These are phyloP conservation scores for Ophiostoma tasmaniense DNA, from an alignment of 2,329 filamentous ascomycete species.

Conservation along the genomic window DNA sequence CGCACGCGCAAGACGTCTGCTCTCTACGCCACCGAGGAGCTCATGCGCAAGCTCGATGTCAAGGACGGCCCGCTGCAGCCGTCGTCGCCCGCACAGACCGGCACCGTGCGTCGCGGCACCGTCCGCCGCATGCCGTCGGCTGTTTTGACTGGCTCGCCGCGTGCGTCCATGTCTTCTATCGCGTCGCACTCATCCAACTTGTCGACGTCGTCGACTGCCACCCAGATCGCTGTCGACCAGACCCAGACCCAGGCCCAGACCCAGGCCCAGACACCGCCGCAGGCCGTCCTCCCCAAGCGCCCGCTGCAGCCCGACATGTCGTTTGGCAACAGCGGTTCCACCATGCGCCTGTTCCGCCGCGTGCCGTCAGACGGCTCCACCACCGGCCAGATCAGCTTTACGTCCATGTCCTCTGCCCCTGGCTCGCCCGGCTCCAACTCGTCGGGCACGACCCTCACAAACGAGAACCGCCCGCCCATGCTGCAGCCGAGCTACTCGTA, in stretches of 20 bases:
- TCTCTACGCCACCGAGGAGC: slow-evolving; percentile 50
- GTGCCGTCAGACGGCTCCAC: slow-evolving; percentile 63
- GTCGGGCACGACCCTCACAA: slow-evolving; percentile 31
- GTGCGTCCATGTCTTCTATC: slow-evolving; percentile 10
- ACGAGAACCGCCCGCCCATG: slow-evolving; percentile 54
- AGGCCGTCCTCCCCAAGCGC: slow-evolving; percentile 50
- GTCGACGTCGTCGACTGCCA: neutral
- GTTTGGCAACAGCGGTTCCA: slow-evolving; percentile 88
- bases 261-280: slow-evolving; percentile 23
- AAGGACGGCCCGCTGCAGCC: slow-evolving; percentile 53
- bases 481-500: slow-evolving; percentile 16
- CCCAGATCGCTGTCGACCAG: neutral
- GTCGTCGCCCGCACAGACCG: slow-evolving; percentile 39
- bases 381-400: slow-evolving; percentile 25
- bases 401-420: slow-evolving; percentile 26
- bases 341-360: slow-evolving; percentile 81
- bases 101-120: slow-evolving; percentile 55
- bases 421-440: slow-evolving; percentile 22
- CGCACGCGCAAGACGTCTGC: slow-evolving; percentile 49
- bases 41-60: slow-evolving; percentile 51
- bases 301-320: slow-evolving; percentile 84
- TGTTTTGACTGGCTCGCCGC: slow-evolving; percentile 24
- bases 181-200: neutral
- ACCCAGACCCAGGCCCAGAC: slow-evolving; percentile 24
- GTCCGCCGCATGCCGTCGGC: slow-evolving; percentile 39